Evolutionary conservation across 768 basidiomycete species (phyloP).

Genomic region (Arthromyces matolae): DNA sequence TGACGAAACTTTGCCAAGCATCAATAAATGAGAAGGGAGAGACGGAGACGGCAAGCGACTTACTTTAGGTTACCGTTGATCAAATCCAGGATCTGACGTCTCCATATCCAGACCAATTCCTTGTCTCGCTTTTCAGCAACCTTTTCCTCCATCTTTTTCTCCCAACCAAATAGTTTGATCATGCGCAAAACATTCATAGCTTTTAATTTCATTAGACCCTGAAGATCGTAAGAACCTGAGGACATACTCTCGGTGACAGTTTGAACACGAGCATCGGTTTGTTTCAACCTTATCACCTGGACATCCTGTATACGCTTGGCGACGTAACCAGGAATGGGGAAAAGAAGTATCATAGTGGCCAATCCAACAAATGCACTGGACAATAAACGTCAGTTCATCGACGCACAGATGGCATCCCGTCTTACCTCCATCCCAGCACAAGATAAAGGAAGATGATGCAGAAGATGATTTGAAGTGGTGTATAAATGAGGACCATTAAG

Average conservation of each 20-base stretch:
- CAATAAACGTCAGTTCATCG: conserved; percentile 3
- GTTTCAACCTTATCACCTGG: conserved; percentile 50
- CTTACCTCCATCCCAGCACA: conserved; percentile 47
- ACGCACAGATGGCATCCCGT: conserved; percentile 1
- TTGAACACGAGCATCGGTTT: conserved; percentile 56
- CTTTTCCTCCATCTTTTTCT: conserved; percentile 49
- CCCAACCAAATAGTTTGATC: conserved; percentile 71
- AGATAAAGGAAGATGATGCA: conserved; percentile 42
- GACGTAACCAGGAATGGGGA: conserved; percentile 58
- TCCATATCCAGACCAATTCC: conserved; percentile 55
- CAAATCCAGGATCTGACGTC: conserved; percentile 48
- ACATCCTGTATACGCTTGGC: conserved; percentile 43
- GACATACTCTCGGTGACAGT: conserved; percentile 54
- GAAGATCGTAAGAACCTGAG: conserved; percentile 14
- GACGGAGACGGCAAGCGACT: conserved; percentile 15
- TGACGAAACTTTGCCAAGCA: conserved; percentile 38
- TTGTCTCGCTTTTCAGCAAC: conserved; percentile 56
- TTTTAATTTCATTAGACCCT: conserved; percentile 22
- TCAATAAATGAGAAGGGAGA: neutral
- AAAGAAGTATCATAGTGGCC: conserved; percentile 43
- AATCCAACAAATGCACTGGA: conserved; percentile 57
- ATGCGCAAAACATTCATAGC: conserved; percentile 58
- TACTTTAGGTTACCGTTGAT: conserved; percentile 42
- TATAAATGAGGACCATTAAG: conserved; percentile 31
- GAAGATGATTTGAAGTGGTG: conserved; percentile 38